These are phyloP conservation scores for Penicillium concentricum DNA, from an alignment of 2,329 filamentous ascomycete genomes.

Conservation along the genomic window DNA sequence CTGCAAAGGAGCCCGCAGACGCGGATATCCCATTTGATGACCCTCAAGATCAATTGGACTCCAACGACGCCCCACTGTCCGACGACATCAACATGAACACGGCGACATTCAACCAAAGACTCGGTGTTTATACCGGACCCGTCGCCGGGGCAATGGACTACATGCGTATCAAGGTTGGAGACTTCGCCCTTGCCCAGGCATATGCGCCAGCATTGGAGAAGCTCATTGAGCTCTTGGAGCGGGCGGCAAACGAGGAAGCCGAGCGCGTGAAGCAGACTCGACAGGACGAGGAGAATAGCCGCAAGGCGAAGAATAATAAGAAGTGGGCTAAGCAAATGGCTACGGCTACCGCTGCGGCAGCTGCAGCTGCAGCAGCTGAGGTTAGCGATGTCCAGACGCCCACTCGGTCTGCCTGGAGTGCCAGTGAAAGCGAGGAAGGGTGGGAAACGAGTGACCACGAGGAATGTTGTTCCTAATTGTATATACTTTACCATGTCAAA, in stretches of 20 bases:
- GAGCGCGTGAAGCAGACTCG: slow-evolving; percentile 20
- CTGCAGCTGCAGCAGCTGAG: slow-evolving; percentile 5
- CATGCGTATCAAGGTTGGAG: slow-evolving; percentile 61
- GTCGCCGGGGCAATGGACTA: slow-evolving; percentile 63
- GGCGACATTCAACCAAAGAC: not conserved
- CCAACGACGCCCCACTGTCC: slow-evolving; percentile 4
- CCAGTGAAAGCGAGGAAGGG: slow-evolving; percentile 38
- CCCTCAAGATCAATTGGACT: slow-evolving; percentile 15
- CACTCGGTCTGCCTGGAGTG: slow-evolving; percentile 31
- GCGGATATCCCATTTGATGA: slow-evolving; percentile 31
- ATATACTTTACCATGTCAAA: slow-evolving; percentile 2
- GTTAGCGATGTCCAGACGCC: slow-evolving; percentile 5
- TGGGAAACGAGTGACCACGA: slow-evolving; percentile 33
- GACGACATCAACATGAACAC: slow-evolving; percentile 21
- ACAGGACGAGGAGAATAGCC: slow-evolving; percentile 22
- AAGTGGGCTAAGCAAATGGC: slow-evolving; percentile 22
- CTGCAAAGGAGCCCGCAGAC: slow-evolving; percentile 15
- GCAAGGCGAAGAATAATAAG: slow-evolving; percentile 23
- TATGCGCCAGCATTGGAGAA: slow-evolving; percentile 57
- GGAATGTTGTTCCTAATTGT: slow-evolving; percentile 2
- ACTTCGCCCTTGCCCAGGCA: slow-evolving; percentile 57
- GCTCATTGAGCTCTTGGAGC: slow-evolving; percentile 48
- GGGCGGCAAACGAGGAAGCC: slow-evolving; percentile 29
- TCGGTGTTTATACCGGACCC: slow-evolving; percentile 42
- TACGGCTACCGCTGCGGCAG: slow-evolving; percentile 7